These are phyloP conservation scores for Camellia lanceoleosa DNA, from an alignment of 148 eudicot genomes.

Conservation along the genomic window DNA sequence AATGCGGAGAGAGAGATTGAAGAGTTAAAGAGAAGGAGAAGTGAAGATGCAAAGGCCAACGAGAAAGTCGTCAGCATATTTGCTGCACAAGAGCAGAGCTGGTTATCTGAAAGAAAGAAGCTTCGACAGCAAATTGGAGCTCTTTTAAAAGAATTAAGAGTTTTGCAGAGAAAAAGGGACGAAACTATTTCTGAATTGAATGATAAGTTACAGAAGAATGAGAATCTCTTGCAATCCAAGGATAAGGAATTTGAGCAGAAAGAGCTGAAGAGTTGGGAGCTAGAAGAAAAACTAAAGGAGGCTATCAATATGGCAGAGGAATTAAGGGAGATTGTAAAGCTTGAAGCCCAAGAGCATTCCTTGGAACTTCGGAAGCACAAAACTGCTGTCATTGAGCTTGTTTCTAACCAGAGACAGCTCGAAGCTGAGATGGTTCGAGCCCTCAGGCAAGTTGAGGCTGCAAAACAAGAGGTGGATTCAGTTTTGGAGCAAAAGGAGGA, in stretches of 20 bases:
- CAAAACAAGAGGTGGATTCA: conserved; percentile 57
- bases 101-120: conserved; percentile 71
- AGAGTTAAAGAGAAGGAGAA: conserved; percentile 58
- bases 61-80: conserved; percentile 80
- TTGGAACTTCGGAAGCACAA: conserved; percentile 72
- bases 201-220: conserved; percentile 51
- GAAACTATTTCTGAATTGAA: conserved; percentile 47
- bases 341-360: conserved; percentile 55
- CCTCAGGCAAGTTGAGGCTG: conserved; percentile 67
- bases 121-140: conserved; percentile 59
- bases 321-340: conserved; percentile 50
- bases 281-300: conserved; percentile 54
- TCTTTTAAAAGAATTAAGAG: conserved; percentile 56
- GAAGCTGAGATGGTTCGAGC: conserved; percentile 86
- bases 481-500: conserved; percentile 76
- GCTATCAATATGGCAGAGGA: conserved; percentile 42
- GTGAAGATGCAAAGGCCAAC: conserved; percentile 88
- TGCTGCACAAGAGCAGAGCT: conserved; percentile 76
- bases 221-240: conserved; percentile 44
- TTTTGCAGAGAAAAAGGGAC: conserved; percentile 41
- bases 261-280: conserved; percentile 45
- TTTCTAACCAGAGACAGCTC: conserved; percentile 79
- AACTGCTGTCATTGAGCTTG: conserved; percentile 83
- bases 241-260: conserved; percentile 53
- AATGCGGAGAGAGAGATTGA: conserved; percentile 44